A percentile compares a stretch with the other conserved stretches of the same genome.
phyloP scores from a whole-genome alignment of 257 asterid genomes.

The Craterostigma plantagineum region DNA sequence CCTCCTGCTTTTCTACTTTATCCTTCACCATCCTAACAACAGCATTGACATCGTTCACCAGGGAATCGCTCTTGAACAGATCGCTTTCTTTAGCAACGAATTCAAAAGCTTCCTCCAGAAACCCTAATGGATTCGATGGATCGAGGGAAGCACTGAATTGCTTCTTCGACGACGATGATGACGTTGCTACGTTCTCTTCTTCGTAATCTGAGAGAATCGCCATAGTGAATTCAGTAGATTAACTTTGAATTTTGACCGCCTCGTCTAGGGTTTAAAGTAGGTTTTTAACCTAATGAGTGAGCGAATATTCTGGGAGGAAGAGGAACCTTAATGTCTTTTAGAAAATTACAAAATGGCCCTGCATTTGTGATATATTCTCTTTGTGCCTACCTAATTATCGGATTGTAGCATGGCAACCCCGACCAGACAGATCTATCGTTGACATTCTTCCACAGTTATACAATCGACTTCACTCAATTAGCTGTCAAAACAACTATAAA shows the following conservation, averaged over 20 bases:
- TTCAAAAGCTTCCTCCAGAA: slow-evolving; percentile 45
- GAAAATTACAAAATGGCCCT: too few relatives aligned
- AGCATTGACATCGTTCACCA: slow-evolving; percentile 39
- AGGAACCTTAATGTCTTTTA: too few relatives aligned
- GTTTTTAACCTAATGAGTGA: too few relatives aligned
- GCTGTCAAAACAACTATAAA: too few relatives aligned
- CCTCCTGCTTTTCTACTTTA: slow-evolving; percentile 31
- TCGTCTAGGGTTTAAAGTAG: not conserved
- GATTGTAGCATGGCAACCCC: too few relatives aligned
- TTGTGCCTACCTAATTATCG: too few relatives aligned
- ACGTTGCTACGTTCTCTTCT: slow-evolving; percentile 13
- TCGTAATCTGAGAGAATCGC: slow-evolving; percentile 34
- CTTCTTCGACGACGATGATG: slow-evolving; percentile 16
- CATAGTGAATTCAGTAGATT: too few relatives aligned
- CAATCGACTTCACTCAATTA: too few relatives aligned
- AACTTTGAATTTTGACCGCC: not conserved
- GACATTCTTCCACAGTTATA: too few relatives aligned
- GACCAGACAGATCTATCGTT: too few relatives aligned
- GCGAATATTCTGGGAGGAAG: slow-evolving; percentile 1
- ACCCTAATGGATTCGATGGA: slow-evolving; percentile 63
- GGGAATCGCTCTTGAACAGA: slow-evolving; percentile 45
- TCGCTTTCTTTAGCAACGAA: slow-evolving; percentile 54
- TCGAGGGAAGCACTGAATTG: slow-evolving; percentile 36
- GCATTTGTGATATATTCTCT: too few relatives aligned
- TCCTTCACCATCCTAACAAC: slow-evolving; percentile 54